Evolutionary conservation across 2,329 filamentous ascomycete genomes (phyloP).

Genomic region (Hypoxylon sp.): DNA sequence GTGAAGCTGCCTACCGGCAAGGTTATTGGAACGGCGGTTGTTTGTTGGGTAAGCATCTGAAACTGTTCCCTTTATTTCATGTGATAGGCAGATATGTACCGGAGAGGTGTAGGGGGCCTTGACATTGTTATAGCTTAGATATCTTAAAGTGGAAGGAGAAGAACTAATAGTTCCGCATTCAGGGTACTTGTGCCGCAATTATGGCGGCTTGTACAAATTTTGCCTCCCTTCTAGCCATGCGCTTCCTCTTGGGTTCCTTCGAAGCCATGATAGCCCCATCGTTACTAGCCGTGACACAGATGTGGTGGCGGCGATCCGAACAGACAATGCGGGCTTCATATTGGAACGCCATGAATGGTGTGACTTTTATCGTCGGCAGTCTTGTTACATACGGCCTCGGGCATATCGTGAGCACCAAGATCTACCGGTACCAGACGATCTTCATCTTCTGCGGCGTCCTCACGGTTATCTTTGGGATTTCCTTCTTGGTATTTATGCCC

Average conservation of each 20-base stretch:
- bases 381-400: constrained; percentile 62
- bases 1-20: constrained; percentile 65
- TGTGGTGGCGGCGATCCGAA: constrained; percentile 63
- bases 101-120: too few species aligned
- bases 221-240: constrained; percentile 53
- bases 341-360: constrained; percentile 65
- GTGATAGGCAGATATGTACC: too few species aligned
- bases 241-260: constrained; percentile 57
- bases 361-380: constrained; percentile 64
- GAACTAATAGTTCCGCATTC: too few species aligned
- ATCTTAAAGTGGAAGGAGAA: too few species aligned
- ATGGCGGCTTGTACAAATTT: constrained; percentile 62
- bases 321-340: constrained; percentile 59
- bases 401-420: constrained; percentile 53
- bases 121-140: too few species aligned
- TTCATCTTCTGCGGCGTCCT: constrained; percentile 59
- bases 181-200: constrained; percentile 57
- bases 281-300: constrained; percentile 61
- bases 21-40: constrained; percentile 59
- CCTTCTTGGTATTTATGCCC: constrained; percentile 67
- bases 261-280: constrained; percentile 61
- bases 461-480: constrained; percentile 59
- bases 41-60: constrained; percentile 56
- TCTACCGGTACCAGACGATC: constrained; percentile 63
- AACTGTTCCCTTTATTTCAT: not conserved